Percentiles rank a stretch among this genome's conserved stretches.
These are phyloP conservation scores for Leptoxyphium fumago DNA, from an alignment of 2,329 filamentous ascomycete genomes.

Conservation along the genomic window DNA sequence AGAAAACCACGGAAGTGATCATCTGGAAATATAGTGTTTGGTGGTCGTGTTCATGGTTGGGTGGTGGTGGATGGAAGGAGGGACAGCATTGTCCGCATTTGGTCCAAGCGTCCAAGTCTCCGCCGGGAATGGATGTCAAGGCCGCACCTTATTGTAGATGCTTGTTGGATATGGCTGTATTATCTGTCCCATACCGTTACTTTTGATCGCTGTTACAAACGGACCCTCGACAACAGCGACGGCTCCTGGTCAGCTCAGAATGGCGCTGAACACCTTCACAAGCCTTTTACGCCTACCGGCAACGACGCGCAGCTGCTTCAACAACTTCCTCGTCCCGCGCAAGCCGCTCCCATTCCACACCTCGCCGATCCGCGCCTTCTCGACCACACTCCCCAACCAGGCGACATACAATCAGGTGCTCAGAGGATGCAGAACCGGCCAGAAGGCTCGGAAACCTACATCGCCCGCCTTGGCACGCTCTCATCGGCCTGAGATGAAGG, in stretches of 20 bases:
- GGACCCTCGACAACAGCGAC: too few relatives aligned
- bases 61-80: too few relatives aligned
- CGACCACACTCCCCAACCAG: slow-evolving; percentile 22
- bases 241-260: slow-evolving; percentile 5
- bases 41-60: too few relatives aligned
- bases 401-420: slow-evolving; percentile 37
- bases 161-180: too few relatives aligned
- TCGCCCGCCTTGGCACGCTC: slow-evolving; percentile 60
- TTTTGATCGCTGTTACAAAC: too few relatives aligned
- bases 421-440: slow-evolving; percentile 60
- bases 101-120: too few relatives aligned
- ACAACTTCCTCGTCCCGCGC: slow-evolving; percentile 8
- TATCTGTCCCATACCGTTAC: too few relatives aligned
- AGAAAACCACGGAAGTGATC: too few relatives aligned
- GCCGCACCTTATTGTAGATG: too few relatives aligned
- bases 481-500: slow-evolving; percentile 71
- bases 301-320: slow-evolving; percentile 13
- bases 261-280: slow-evolving; percentile 26
- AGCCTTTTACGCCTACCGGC: slow-evolving; percentile 23
- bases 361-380: slow-evolving; percentile 21
- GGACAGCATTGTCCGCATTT: too few relatives aligned
- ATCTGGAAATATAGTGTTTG: too few relatives aligned
- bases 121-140: too few relatives aligned
- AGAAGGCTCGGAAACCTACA: slow-evolving; percentile 69
- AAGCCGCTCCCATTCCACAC: slow-evolving; percentile 6